Conservation (phyloP, 768 basidiomycete species). For the Pleurotus pulmonarius region DNA sequence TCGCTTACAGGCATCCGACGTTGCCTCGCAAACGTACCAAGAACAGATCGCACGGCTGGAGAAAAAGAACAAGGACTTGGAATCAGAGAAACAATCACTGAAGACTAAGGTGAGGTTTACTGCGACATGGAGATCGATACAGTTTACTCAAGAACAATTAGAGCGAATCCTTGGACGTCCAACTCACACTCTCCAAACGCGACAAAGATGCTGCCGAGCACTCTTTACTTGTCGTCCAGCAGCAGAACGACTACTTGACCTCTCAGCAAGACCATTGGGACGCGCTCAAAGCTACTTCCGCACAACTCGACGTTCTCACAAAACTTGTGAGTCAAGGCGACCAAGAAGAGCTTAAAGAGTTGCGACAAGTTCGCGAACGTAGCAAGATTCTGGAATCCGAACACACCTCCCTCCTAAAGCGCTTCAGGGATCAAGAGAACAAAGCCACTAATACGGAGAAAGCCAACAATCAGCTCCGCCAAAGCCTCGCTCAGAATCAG, state of each 20-base stretch:
- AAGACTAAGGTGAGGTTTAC: slow-evolving; percentile 52
- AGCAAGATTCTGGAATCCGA: slow-evolving; percentile 66
- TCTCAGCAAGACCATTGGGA: slow-evolving; percentile 77
- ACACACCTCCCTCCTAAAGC: slow-evolving; percentile 62
- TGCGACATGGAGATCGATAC: slow-evolving; percentile 1
- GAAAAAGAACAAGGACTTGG: slow-evolving; percentile 50
- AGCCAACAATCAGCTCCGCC: slow-evolving; percentile 49
- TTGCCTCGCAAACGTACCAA: slow-evolving; percentile 54
- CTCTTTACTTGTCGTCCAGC: slow-evolving; percentile 48
- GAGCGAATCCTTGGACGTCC: slow-evolving; percentile 60
- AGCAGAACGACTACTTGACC: slow-evolving; percentile 54
- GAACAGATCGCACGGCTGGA: slow-evolving; percentile 63
- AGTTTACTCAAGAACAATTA: slow-evolving; percentile 23
- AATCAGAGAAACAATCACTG: slow-evolving; percentile 52
- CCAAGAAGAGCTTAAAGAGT: slow-evolving; percentile 70
- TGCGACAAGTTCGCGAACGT: slow-evolving; percentile 62
- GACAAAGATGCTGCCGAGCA: slow-evolving; percentile 60
- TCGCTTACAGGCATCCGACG: slow-evolving; percentile 70
- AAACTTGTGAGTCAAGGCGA: slow-evolving; percentile 58
- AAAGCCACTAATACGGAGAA: slow-evolving; percentile 61
- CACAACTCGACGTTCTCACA: slow-evolving; percentile 70
- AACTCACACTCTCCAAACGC: slow-evolving; percentile 49
- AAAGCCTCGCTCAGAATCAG: slow-evolving; percentile 67
- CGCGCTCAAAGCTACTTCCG: slow-evolving; percentile 62
- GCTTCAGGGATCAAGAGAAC: slow-evolving; percentile 66